Base-by-base conservation (phyloP, 176 grass and related monocot genomes). In the Oryza officinalis region DNA sequence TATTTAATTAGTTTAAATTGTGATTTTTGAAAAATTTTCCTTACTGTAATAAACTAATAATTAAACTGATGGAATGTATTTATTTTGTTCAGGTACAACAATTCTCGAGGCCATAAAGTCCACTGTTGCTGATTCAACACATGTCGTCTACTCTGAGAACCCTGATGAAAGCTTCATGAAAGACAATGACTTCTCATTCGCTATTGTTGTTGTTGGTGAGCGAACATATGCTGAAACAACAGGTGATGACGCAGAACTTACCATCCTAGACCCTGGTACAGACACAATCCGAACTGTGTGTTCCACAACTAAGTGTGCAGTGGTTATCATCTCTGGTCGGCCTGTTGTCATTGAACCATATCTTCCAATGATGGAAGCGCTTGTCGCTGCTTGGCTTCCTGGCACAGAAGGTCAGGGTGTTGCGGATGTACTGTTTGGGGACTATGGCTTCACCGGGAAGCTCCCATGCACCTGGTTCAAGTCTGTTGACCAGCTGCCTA, bases 341-440 rank as follows among this genome's bases (percentile, higher is more conserved):
- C 95, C 95, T 31, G 85, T 98, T 70, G 83, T 95, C 14, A 81
- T 98, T 63, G 89, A 98, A 33, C 91, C 95, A 18, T 98, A 98
- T 74, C 57, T 98, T 66, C 84, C 78, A 14, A 27, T 88, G 70
- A 91, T 98, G 92, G 95, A 98, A 80, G 95, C 92, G 0, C 90
- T 95, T 69, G 91, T 98, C 54, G 95, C 92, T 71, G 95, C 95
- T 63, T 98, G 95, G 95, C 93, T 98, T 85, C 95, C 89, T 69
- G 95, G 92, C 64, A 87, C 88, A 11, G 95, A 95, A 85, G 95
- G 95, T 25, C 95, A 89, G 82, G 95, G 95, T 74, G 89, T 98
- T 0, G 78, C 92, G 18, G 95, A 98, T 80, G 81, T 94, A 37
- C 85, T 98, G 8, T 98, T 98, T 72, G 92, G 95, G 44, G 95